Base-by-base conservation (phyloP, 345 rosid genomes). In the Gossypium arboreum region DNA sequence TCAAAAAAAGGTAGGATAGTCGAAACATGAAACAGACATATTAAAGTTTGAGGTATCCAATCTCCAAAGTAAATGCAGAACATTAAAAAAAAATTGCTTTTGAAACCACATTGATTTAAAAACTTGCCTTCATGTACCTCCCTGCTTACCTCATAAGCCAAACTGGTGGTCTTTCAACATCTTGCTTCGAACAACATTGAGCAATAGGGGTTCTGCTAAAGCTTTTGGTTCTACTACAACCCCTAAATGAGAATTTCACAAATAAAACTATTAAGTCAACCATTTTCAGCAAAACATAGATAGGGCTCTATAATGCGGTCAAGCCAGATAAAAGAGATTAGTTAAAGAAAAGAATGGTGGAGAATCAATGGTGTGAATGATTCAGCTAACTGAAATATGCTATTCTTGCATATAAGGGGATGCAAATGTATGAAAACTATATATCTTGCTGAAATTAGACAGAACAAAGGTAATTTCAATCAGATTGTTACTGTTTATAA, bases 61-160 rank as follows among this genome's bases (percentile, higher is more conserved):
- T 54, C 61, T 48, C 39, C 5, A 8, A 62, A 52, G 29, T 0
- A 54, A 29, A 48, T 10, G 54, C 11, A 73, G 27, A 18, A 77
- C 13, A 54, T 18, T 44, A 44, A 24, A 60, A 24, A 24, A 55
- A 72, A 77, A 25, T 6, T 45, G 18, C 69, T 58, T 66, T 22
- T 41, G 18, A 51, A 78, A 76, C 43, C 57, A 48, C 56, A 29
- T 44, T 34, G 56, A 72, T 76, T 74, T 71, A 81, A 82, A 83
- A 81, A 86, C 84, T 83, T 89, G 87, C 99, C 96, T 93, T 95
- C 99, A 93, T 95, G 85, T 93, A 95, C 85, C 99, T 92, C 92
- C 98, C 94, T 34, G 99, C 99, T 86, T 96, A 97, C 81, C 99
- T 90, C 98, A 95, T 95, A 65, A 93, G 98, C 99, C 99, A 96